Evolutionary conservation across 805 yeast genomes (phyloP), one percentile per base, ranked within the genome.

Genomic region (Alloascoidea africana): DNA sequence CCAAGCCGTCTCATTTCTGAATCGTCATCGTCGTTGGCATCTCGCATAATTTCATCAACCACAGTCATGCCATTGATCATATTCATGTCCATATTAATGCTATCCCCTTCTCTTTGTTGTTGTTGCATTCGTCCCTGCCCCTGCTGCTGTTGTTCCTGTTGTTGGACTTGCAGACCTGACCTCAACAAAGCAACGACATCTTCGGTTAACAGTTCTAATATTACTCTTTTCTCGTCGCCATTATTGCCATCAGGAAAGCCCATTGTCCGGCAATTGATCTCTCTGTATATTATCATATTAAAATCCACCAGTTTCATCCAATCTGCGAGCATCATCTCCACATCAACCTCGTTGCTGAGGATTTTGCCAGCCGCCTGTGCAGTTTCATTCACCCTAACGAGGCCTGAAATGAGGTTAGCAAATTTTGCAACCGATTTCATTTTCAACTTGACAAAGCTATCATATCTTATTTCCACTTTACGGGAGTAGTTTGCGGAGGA

Each of bases 241-340:
- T 8, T 8, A 8, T 23, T n/a, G n/a, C n/a, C n/a, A n/a, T n/a
- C n/a, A n/a, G n/a, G n/a, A n/a, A n/a, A n/a, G n/a, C n/a, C n/a
- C n/a, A n/a, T n/a, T n/a, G n/a, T n/a, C n/a, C n/a, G n/a, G 47
- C 78, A 70, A 1, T 78, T 76, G 8, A 66, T 58, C 43, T 73
- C 78, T 27, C 73, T 59, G 14, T 54, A 46, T 2, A 68, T 60
- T 17, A 71, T 59, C 33, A 62, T 62, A 17, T 52, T 55, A 34
- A 66, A 52, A 44, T 74, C 70, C 32, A 74, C 68, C 40, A 59
- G 58, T 36, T 55, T 47, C 8, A 52, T 39, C 85, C 84, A 78
- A 52, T 76, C 83, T 27, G 55, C 53, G 34, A 59, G 49, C 84
- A 77, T 77, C 18, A 62, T 51, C 23, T 54, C 57, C 34, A 65